Evolutionary conservation across 306 rosid genomes (phyloP).

Genomic region (Cucumis melo): DNA sequence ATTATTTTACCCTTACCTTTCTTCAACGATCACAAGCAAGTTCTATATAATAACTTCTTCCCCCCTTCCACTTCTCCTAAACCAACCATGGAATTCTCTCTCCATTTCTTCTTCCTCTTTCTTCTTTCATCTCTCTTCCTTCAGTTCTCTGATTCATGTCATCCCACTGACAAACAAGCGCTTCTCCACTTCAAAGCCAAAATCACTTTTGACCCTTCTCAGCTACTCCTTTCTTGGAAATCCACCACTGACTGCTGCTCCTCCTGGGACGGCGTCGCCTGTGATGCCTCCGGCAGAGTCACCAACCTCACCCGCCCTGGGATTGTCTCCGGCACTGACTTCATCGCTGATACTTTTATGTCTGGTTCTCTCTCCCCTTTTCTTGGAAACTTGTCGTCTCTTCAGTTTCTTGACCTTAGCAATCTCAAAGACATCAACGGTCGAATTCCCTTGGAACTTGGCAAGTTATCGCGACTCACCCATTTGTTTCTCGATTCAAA

Average conservation of each 20-base stretch:
- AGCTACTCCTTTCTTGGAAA: constrained; percentile 35
- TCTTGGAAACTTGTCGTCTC: constrained; percentile 43
- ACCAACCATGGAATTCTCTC: constrained; percentile 2
- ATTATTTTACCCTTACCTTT: background rate
- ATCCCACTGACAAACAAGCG: constrained; percentile 33
- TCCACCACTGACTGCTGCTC: constrained; percentile 43
- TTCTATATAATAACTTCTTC: too few species aligned
- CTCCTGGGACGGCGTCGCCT: constrained; percentile 42
- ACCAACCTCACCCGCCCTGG: constrained; percentile 29
- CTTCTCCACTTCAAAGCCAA: constrained; percentile 36
- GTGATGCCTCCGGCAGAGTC: constrained; percentile 40
- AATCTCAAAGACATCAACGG: constrained; percentile 36
- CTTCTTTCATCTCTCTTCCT: constrained; percentile 2
- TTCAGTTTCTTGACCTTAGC: constrained; percentile 35
- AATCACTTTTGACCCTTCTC: constrained; percentile 41
- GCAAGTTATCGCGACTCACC: constrained; percentile 22
- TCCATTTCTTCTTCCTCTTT: constrained; percentile 11
- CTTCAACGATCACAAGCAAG: background rate
- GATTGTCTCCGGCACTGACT: constrained; percentile 8
- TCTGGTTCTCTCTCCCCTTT: constrained; percentile 47
- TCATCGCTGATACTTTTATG: constrained; percentile 34
- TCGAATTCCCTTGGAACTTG: constrained; percentile 34
- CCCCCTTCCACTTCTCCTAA: too few species aligned
- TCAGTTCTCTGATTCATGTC: constrained; percentile 19
- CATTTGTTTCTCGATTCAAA: constrained; percentile 37